A percentile compares a stretch with the other conserved stretches of the same genome.
Conservation (phyloP, 1,284 basidiomycete species). For the Thelephora terrestris region DNA sequence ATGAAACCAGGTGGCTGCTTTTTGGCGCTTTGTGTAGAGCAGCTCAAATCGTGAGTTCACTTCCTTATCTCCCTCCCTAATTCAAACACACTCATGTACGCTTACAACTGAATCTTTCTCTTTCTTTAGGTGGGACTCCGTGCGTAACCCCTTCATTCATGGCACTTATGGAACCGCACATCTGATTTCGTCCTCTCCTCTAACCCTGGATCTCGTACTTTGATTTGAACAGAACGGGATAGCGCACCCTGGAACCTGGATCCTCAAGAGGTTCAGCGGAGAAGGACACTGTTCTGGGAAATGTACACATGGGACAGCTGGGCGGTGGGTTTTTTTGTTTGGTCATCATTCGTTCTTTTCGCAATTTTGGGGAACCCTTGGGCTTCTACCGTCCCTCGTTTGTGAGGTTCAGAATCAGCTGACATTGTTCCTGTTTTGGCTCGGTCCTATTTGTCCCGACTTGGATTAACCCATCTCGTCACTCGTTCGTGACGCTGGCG, state of each 20-base stretch:
- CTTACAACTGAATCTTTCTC: neutral
- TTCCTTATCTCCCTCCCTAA: neutral
- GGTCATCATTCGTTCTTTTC: neutral
- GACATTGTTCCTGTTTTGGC: neutral
- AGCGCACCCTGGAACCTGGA: conserved; percentile 38
- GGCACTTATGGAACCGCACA: neutral
- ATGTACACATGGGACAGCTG: conserved; percentile 39
- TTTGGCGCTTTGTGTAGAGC: conserved; percentile 33
- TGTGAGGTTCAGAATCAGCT: too few relatives aligned
- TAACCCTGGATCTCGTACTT: neutral
- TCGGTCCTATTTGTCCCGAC: too few relatives aligned
- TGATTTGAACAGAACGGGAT: conserved; percentile 36
- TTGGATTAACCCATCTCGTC: too few relatives aligned
- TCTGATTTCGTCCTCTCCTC: neutral
- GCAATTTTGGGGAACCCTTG: conserved; percentile 2
- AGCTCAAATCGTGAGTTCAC: conserved; percentile 32
- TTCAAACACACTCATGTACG: neutral
- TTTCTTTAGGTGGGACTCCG: conserved; percentile 37
- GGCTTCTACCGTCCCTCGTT: neutral
- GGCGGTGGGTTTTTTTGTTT: conserved; percentile 27
- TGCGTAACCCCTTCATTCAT: conserved; percentile 20
- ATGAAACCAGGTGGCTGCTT: conserved; percentile 38
- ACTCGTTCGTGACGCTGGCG: neutral
- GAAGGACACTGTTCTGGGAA: conserved; percentile 47
- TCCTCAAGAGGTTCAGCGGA: conserved; percentile 36